Conservation (phyloP, 2,329 filamentous ascomycete species). For the Alternaria metachromatica region DNA sequence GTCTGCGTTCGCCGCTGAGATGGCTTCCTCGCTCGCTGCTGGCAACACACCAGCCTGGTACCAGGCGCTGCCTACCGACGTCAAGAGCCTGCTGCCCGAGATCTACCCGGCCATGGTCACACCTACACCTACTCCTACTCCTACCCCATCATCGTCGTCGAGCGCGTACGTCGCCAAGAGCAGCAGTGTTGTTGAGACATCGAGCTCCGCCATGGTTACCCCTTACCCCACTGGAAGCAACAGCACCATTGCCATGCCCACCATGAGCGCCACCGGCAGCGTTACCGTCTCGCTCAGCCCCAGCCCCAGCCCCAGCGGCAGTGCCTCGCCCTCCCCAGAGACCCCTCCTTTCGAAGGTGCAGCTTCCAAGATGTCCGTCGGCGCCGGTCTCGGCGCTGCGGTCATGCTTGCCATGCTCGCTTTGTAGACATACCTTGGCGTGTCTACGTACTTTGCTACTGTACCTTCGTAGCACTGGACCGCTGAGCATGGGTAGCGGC, state of each 20-base stretch:
- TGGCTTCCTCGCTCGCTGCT: slow-evolving; percentile 53
- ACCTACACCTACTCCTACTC: slow-evolving; percentile 25
- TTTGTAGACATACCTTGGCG: slow-evolving; percentile 35
- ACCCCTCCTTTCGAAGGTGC: slow-evolving; percentile 27
- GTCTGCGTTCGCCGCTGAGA: slow-evolving; percentile 49
- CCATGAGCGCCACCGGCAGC: slow-evolving; percentile 15
- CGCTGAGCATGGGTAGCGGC: slow-evolving; percentile 3
- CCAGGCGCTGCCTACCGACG: slow-evolving; percentile 52
- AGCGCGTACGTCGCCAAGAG: slow-evolving; percentile 4
- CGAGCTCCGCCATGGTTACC: not conserved
- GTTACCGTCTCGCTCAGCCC: slow-evolving; percentile 7
- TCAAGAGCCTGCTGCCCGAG: slow-evolving; percentile 53
- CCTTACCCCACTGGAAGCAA: slow-evolving; percentile 9
- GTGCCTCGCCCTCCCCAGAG: slow-evolving; percentile 10
- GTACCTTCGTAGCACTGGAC: not conserved
- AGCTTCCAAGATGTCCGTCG: slow-evolving; percentile 47
- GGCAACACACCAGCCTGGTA: slow-evolving; percentile 56
- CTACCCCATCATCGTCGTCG: not conserved
- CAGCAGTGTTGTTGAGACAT: slow-evolving; percentile 1
- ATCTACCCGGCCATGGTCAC: slow-evolving; percentile 37
- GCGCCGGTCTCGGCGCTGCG: slow-evolving; percentile 48
- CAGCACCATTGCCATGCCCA: slow-evolving; percentile 8
- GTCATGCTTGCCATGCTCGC: slow-evolving; percentile 53
- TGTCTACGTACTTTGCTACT: not conserved
- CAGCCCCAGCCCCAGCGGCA: slow-evolving; percentile 4